A percentile compares a stretch with the other conserved stretches of the same genome.
Evolutionary conservation across 2,329 filamentous ascomycete species (phyloP).

Genomic region (Colletotrichum shisoi): DNA sequence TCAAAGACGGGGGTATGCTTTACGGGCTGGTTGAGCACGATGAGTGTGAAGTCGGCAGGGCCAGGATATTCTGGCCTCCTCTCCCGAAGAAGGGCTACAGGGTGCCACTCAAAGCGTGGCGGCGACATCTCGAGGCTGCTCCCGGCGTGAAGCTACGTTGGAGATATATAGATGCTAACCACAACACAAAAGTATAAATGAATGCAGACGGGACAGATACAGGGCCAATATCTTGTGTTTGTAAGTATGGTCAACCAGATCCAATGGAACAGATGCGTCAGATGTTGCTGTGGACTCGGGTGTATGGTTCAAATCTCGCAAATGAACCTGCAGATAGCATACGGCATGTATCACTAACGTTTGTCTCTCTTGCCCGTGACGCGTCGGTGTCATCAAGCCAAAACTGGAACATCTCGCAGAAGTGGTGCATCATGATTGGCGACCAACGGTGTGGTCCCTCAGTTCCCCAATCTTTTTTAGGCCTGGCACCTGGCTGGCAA

Average conservation of each 20-base stretch:
- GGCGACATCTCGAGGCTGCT: slow-evolving; percentile 21
- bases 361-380: slow-evolving; percentile 6
- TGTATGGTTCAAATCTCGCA: neutral
- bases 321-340: neutral
- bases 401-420: slow-evolving; percentile 18
- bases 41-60: slow-evolving; percentile 53
- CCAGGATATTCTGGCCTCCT: slow-evolving; percentile 40
- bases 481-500: slow-evolving; percentile 4
- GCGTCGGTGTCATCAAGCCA: slow-evolving; percentile 15
- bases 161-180: neutral
- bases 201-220: neutral
- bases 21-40: slow-evolving; percentile 63
- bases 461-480: neutral
- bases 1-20: slow-evolving; percentile 57
- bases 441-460: slow-evolving; percentile 13
- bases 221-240: neutral
- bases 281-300: neutral
- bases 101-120: slow-evolving; percentile 51
- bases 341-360: slow-evolving; percentile 1
- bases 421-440: slow-evolving; percentile 10
- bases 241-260: no score
- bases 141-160: neutral
- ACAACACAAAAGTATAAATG: neutral
- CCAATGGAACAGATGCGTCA: slow-evolving; percentile 5
- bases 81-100: slow-evolving; percentile 50